Evolutionary conservation across 2,329 filamentous ascomycete genomes (phyloP), one percentile per base, ranked within the genome.

Genomic region (Ilyonectria mors-panacis): DNA sequence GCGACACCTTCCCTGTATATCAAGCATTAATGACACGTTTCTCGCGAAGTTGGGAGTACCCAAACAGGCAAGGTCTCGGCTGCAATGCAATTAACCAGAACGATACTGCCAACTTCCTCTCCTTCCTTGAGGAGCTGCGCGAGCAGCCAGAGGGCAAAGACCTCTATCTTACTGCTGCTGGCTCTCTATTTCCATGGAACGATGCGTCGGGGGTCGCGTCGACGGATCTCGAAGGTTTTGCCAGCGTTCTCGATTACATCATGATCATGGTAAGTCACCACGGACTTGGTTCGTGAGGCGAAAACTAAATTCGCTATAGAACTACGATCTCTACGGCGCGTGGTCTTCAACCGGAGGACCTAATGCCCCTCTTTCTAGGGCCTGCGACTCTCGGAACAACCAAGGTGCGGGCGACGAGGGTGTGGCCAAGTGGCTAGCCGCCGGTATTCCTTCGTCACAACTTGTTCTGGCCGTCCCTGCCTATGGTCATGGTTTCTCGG

Each of bases 21-120:
- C 54, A 4, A 8, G 10, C 35, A 42, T 54, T 62, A 9, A 56
- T n/a, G 3, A 19, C 2, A 15, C 39, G 26, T 51, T 30, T 30
- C 2, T 19, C 17, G 12, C 6, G 13, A 35, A 72, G 70, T 23
- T 73, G 71, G 71, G 71, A 73, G 39, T 73, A 74, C 19, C 71
- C 71, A 3, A 74, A 74, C 53, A 57, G 68, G 0, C 71, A 73
- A 17, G 71, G 71, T 28, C 71, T 73, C 23, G 71, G 71, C 8
- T 73, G 71, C n/a, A 73, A 74, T 19, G 58, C 23, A 0, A 73
- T 74, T 61, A 73, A 74, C 37, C 28, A 63, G 1, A 19, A 72
- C 17, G 71, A 73, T 6, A 74, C 71, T 1, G 33, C 61, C 35
- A 73, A 73, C 53, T 66, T 73, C 2, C 68, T 73, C 19, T 35